Conservation (phyloP, 2,329 filamentous ascomycete species). For the Aspergillus chevalieri region DNA sequence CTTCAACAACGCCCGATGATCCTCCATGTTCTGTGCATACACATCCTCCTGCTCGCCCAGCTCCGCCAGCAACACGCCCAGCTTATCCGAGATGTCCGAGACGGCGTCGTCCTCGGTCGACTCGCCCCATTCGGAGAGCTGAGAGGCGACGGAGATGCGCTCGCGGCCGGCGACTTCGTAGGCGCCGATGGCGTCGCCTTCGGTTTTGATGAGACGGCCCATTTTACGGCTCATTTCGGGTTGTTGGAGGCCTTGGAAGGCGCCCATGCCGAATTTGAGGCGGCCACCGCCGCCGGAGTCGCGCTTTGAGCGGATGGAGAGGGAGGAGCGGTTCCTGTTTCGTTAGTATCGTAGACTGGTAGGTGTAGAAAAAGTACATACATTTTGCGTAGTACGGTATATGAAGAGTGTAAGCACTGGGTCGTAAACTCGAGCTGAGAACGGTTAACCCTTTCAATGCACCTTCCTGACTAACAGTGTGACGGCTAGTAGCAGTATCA, state of each 20-base stretch:
- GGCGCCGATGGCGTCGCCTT: slow-evolving; percentile 79
- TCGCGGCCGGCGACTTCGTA: slow-evolving; percentile 82
- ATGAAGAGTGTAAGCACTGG: no score
- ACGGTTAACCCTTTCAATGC: no score
- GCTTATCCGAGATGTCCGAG: slow-evolving; percentile 88
- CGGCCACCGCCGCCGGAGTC: slow-evolving; percentile 18
- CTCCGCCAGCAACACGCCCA: slow-evolving; percentile 86
- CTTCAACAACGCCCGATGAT: slow-evolving; percentile 76
- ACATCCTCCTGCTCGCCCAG: slow-evolving; percentile 88
- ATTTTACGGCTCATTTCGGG: slow-evolving; percentile 85
- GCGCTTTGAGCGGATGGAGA: slow-evolving; percentile 35
- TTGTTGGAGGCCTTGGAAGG: slow-evolving; percentile 75
- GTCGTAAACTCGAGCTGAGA: no score
- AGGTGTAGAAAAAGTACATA: no score
- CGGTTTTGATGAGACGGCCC: slow-evolving; percentile 87
- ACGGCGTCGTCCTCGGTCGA: slow-evolving; percentile 79
- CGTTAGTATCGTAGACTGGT: slow-evolving; percentile 2
- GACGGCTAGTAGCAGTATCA: no score
- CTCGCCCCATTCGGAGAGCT: slow-evolving; percentile 96
- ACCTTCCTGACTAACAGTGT: no score
- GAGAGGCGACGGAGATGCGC: slow-evolving; percentile 74
- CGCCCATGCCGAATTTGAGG: slow-evolving; percentile 79
- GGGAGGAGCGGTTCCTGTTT: not conserved
- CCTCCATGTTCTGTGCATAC: slow-evolving; percentile 82
- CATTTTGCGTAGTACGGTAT: no score